Evolutionary conservation across 1,139 yeast genomes (phyloP).

Genomic region (Debaryomyces udenii): DNA sequence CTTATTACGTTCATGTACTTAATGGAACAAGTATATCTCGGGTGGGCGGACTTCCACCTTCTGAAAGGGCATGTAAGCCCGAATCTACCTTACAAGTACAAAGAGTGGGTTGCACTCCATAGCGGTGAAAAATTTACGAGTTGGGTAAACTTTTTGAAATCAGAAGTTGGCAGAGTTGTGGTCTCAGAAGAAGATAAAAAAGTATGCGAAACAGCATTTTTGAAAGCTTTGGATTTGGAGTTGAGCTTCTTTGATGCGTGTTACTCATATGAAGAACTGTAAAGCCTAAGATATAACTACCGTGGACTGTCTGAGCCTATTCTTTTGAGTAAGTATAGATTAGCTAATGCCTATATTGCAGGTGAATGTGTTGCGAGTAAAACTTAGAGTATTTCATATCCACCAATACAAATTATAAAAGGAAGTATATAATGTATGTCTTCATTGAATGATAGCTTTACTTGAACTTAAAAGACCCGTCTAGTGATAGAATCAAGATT

Average conservation of each 20-base stretch:
- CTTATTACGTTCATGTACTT: conserved; percentile 48
- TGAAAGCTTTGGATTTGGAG: conserved; percentile 41
- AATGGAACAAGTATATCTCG: conserved; percentile 55
- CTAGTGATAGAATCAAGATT: no score
- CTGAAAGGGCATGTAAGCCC: conserved; percentile 22
- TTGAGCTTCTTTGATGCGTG: conserved; percentile 51
- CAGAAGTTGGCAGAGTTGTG: conserved; percentile 46
- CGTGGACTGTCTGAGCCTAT: neutral
- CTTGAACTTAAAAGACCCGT: no score
- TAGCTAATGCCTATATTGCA: no score
- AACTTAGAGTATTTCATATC: no score
- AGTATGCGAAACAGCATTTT: conserved; percentile 35
- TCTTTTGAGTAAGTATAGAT: no score
- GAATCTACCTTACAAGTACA: conserved; percentile 45
- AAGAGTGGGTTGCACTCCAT: conserved; percentile 56
- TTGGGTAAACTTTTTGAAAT: conserved; percentile 50
- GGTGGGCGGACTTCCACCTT: conserved; percentile 49
- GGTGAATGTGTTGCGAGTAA: no score
- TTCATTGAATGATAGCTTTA: no score
- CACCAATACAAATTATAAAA: no score
- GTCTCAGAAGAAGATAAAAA: conserved; percentile 17
- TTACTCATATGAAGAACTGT: conserved; percentile 28
- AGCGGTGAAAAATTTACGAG: conserved; percentile 47
- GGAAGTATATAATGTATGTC: no score
- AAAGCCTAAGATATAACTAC: conserved; percentile 9